A percentile compares a stretch with the other conserved stretches of the same genome.
Evolutionary conservation across 306 rosid species (phyloP).

Genomic region (Castanea mollissima): DNA sequence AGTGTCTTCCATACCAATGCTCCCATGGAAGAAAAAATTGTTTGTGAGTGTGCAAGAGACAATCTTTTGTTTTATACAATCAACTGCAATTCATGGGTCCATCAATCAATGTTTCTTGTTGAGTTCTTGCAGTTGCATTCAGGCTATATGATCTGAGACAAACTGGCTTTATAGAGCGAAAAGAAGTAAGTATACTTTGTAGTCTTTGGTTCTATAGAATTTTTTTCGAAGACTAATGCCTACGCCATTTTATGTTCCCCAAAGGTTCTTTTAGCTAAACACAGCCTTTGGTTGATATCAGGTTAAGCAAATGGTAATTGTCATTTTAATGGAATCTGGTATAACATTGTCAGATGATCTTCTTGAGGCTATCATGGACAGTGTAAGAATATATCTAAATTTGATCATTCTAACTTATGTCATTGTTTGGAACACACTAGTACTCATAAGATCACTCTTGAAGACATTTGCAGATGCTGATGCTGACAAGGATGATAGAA

Average conservation of each 20-base stretch:
- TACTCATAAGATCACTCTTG: not conserved
- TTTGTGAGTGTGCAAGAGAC: conserved; percentile 54
- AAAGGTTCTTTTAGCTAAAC: not conserved
- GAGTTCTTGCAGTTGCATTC: conserved; percentile 63
- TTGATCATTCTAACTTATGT: not conserved
- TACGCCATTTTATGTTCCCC: not conserved
- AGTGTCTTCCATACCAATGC: conserved; percentile 74
- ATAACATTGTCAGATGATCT: conserved; percentile 61
- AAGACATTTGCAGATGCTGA: conserved; percentile 79
- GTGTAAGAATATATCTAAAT: conserved; percentile 30
- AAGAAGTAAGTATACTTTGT: conserved; percentile 55
- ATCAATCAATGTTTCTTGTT: conserved; percentile 16
- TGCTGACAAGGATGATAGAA: conserved; percentile 67
- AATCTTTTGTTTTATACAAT: conserved; percentile 1
- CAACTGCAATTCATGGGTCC: conserved; percentile 6
- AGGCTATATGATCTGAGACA: conserved; percentile 75
- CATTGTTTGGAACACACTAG: not conserved
- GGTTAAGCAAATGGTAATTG: conserved; percentile 84
- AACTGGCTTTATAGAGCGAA: conserved; percentile 78
- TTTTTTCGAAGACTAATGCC: not conserved
- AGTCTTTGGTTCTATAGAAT: too few species aligned
- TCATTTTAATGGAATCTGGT: conserved; percentile 68
- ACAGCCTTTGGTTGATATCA: conserved; percentile 33
- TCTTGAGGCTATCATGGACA: conserved; percentile 70
- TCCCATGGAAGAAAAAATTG: conserved; percentile 64